A percentile compares a stretch with the other conserved stretches of the same genome.
Conservation (phyloP, 2,329 filamentous ascomycete species). For the Sporothrix schenckii region DNA sequence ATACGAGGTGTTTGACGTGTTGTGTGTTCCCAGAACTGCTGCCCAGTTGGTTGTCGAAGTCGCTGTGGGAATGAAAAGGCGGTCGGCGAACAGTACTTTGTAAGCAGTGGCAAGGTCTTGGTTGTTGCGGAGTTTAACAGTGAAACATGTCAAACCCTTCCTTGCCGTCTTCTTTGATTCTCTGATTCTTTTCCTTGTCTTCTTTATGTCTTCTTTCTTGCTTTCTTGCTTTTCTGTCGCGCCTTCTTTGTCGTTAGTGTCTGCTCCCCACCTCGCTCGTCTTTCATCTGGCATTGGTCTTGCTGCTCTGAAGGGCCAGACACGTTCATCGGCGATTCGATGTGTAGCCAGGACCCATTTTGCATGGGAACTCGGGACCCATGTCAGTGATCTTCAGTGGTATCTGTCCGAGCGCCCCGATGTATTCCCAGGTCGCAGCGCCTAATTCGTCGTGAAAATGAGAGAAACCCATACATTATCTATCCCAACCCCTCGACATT, state of each 20-base stretch:
- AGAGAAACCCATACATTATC: not conserved
- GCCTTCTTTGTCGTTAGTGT: not conserved
- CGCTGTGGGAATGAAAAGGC: constrained; percentile 8
- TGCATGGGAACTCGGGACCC: not conserved
- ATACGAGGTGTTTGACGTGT: constrained; percentile 4
- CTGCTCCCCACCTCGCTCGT: not conserved
- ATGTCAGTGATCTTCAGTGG: constrained; percentile 5
- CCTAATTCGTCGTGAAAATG: not conserved
- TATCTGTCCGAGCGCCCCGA: constrained; percentile 12
- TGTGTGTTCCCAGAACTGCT: not conserved
- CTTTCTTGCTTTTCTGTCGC: not conserved
- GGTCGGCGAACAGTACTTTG: constrained; percentile 1
- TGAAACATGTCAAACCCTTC: constrained; percentile 5
- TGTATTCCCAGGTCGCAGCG: constrained; percentile 16
- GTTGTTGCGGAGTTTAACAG: constrained; percentile 12
- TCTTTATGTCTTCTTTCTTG: not conserved
- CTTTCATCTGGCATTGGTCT: constrained; percentile 15
- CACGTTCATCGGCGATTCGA: constrained; percentile 9
- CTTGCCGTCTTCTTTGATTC: not conserved
- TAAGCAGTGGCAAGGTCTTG: constrained; percentile 6
- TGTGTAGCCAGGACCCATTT: not conserved
- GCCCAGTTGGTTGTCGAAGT: constrained; percentile 6
- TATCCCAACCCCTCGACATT: constrained; percentile 13
- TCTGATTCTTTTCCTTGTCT: too few relatives aligned
- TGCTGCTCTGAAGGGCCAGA: not conserved